These are phyloP conservation scores for Ustanciosporium gigantosporum DNA, from an alignment of 1,284 basidiomycete genomes.

Conservation along the genomic window DNA sequence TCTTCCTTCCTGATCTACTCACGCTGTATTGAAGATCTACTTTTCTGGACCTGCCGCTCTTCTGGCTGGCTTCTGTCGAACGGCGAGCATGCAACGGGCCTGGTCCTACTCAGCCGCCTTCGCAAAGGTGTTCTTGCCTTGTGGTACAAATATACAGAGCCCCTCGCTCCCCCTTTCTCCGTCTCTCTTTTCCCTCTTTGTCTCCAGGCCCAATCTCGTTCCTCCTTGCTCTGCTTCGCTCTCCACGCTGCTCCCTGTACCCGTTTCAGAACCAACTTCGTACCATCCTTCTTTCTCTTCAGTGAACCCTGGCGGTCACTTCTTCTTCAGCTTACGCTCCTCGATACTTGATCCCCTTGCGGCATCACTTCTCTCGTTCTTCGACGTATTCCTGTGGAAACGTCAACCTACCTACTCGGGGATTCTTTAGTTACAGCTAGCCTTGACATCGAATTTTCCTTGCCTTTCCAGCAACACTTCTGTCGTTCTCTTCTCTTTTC, in stretches of 20 bases:
- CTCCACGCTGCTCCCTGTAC: slow-evolving; percentile 24
- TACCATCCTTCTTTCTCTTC: slow-evolving; percentile 12
- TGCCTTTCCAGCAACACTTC: too few relatives aligned
- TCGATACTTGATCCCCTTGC: slow-evolving; percentile 10
- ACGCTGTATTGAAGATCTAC: too few relatives aligned
- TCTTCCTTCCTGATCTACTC: too few relatives aligned
- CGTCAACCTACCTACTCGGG: too few relatives aligned
- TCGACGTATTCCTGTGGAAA: slow-evolving; percentile 30
- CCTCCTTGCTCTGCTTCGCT: too few relatives aligned
- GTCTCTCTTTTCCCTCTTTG: slow-evolving; percentile 10
- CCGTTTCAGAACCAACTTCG: slow-evolving; percentile 19
- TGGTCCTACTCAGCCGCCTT: too few relatives aligned
- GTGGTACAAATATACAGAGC: neutral
- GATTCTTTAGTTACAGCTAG: slow-evolving; percentile 18
- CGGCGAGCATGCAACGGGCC: too few relatives aligned
- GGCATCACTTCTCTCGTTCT: neutral
- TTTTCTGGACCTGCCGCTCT: too few relatives aligned
- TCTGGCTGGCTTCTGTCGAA: too few relatives aligned
- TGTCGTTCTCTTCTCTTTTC: too few relatives aligned
- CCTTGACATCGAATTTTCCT: slow-evolving; percentile 17
- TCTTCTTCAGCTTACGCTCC: slow-evolving; percentile 1
- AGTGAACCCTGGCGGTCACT: slow-evolving; percentile 48
- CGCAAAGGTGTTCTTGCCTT: too few relatives aligned
- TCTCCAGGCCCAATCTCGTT: too few relatives aligned
- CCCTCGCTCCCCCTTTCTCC: neutral